Percentiles rank a stretch among this genome's conserved stretches.
Evolutionary conservation across 192 early-diverging fungal genomes (phyloP).

Genomic region (Backusella parvicylindrica): DNA sequence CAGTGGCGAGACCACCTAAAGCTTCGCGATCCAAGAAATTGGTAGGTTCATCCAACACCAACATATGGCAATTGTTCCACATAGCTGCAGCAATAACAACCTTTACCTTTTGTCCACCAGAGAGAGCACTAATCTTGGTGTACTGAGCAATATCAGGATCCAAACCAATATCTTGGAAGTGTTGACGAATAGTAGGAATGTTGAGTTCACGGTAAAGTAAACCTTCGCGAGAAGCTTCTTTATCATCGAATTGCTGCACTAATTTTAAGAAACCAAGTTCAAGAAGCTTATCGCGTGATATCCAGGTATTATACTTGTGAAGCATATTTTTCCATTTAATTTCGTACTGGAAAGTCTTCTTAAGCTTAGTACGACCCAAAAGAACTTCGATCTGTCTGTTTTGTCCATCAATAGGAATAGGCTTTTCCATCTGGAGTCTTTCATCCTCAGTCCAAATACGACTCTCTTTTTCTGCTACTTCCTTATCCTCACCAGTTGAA

Average conservation of each 20-base stretch:
- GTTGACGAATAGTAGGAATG: conserved; percentile 60
- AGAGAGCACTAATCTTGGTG: conserved; percentile 71
- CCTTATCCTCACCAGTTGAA: conserved; percentile 73
- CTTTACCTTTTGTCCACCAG: conserved; percentile 85
- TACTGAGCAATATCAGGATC: conserved; percentile 76
- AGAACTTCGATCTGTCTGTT: conserved; percentile 60
- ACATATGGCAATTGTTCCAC: conserved; percentile 85
- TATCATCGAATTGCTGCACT: conserved; percentile 76
- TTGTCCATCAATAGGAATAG: conserved; percentile 48
- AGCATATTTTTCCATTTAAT: conserved; percentile 65
- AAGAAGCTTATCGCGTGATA: conserved; percentile 63
- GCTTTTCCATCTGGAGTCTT: conserved; percentile 58
- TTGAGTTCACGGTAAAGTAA: conserved; percentile 68
- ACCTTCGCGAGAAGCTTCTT: conserved; percentile 72
- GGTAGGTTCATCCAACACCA: conserved; percentile 68
- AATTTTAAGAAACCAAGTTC: conserved; percentile 74
- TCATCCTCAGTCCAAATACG: conserved; percentile 68
- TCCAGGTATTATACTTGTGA: conserved; percentile 69
- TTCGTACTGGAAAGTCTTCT: conserved; percentile 81
- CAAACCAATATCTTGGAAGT: conserved; percentile 72
- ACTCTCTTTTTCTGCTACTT: conserved; percentile 67
- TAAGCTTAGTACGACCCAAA: conserved; percentile 71
- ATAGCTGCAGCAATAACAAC: conserved; percentile 81
- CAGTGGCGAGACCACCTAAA: conserved; percentile 68
- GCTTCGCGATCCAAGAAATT: conserved; percentile 77